These are phyloP conservation scores for Malassezia equina DNA, from an alignment of 1,284 basidiomycete genomes.

Conservation along the genomic window DNA sequence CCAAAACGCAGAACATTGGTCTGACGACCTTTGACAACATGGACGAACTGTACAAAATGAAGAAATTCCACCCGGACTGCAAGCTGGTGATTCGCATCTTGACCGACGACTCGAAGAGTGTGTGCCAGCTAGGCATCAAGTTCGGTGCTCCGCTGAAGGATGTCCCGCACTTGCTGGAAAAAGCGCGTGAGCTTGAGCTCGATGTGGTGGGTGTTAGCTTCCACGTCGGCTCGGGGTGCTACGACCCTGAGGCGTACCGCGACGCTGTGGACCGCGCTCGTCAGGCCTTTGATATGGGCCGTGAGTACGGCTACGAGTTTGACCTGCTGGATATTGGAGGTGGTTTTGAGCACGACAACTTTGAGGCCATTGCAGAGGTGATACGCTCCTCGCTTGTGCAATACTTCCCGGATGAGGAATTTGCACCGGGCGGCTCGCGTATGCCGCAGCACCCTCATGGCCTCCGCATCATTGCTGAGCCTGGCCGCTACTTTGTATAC, in stretches of 20 bases:
- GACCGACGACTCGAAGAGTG: constrained; percentile 88
- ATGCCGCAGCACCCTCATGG: constrained; percentile 52
- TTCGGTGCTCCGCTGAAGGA: constrained; percentile 83
- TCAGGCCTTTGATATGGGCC: constrained; percentile 76
- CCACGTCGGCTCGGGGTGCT: constrained; percentile 95
- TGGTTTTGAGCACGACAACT: constrained; percentile 82
- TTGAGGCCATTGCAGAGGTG: constrained; percentile 69
- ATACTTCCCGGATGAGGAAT: constrained; percentile 66
- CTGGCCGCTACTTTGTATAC: constrained; percentile 89
- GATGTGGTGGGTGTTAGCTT: constrained; percentile 91
- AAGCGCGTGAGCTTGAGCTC: constrained; percentile 68
- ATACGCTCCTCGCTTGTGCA: constrained; percentile 63
- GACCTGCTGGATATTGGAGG: constrained; percentile 84
- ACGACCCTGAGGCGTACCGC: constrained; percentile 76
- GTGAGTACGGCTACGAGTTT: constrained; percentile 70
- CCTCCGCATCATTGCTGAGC: constrained; percentile 85
- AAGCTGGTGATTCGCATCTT: constrained; percentile 87
- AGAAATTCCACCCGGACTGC: constrained; percentile 67
- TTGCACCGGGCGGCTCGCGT: constrained; percentile 36
- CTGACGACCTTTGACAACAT: constrained; percentile 97
- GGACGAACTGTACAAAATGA: constrained; percentile 94
- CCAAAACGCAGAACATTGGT: constrained; percentile 67
- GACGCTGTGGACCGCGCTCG: constrained; percentile 80
- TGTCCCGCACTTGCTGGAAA: constrained; percentile 68
- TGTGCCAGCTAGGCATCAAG: constrained; percentile 88